These are phyloP conservation scores for Trichoderma asperelloides DNA, from an alignment of 495 filamentous ascomycete genomes.

Conservation along the genomic window DNA sequence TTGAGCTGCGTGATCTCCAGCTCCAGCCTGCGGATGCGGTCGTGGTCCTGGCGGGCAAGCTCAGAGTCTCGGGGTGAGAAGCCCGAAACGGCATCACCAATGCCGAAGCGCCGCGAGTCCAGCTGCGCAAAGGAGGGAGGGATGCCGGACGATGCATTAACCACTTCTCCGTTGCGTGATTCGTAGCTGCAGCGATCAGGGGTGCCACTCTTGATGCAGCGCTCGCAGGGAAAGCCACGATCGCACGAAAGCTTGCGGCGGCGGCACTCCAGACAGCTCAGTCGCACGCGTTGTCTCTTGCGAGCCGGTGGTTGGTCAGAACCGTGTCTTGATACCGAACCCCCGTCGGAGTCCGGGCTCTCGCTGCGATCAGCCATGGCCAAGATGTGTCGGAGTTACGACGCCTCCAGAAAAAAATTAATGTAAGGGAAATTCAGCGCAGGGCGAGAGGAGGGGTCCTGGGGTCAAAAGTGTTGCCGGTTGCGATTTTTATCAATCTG, in stretches of 20 bases:
- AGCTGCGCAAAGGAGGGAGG: slow-evolving; percentile 24
- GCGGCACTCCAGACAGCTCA: slow-evolving; percentile 43
- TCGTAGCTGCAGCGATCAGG: slow-evolving; percentile 41
- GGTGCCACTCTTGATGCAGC: slow-evolving; percentile 42
- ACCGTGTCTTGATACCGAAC: not conserved
- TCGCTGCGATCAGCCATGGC: slow-evolving; percentile 7
- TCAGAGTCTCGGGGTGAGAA: slow-evolving; percentile 12
- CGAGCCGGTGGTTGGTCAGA: slow-evolving; percentile 23
- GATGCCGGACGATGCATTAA: slow-evolving; percentile 28
- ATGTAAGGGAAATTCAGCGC: not conserved
- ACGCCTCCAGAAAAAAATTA: not conserved
- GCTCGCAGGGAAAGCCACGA: slow-evolving; percentile 41
- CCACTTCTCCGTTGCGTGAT: slow-evolving; percentile 33
- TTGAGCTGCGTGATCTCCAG: slow-evolving; percentile 40
- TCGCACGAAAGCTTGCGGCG: slow-evolving; percentile 43
- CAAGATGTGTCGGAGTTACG: slow-evolving; percentile 6
- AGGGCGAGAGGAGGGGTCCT: slow-evolving; percentile 6
- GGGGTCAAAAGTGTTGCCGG: not conserved
- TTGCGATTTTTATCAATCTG: slow-evolving; percentile 8
- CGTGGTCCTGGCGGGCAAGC: slow-evolving; percentile 27
- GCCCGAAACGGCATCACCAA: slow-evolving; percentile 20
- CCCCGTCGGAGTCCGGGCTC: slow-evolving; percentile 10
- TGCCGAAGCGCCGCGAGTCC: slow-evolving; percentile 25
- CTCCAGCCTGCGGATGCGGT: slow-evolving; percentile 40
- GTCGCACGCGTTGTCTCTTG: slow-evolving; percentile 40